These are phyloP conservation scores for Chytriomyces confervae DNA, from an alignment of 192 early-diverging fungal genomes.

Conservation along the genomic window DNA sequence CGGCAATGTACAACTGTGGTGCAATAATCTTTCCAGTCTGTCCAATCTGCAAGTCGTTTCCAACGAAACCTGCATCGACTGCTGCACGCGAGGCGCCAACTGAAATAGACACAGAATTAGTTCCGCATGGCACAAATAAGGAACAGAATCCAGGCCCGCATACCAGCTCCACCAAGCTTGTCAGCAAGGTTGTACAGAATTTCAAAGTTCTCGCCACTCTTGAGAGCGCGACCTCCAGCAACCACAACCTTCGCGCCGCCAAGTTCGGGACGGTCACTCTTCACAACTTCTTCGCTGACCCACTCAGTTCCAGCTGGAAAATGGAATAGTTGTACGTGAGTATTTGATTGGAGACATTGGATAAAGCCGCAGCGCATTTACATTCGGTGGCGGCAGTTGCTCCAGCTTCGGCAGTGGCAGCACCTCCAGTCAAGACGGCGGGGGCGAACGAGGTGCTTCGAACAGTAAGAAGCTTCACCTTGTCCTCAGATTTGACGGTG, in stretches of 20 bases:
- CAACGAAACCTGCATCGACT: slow-evolving; percentile 95
- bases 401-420: slow-evolving; percentile 72
- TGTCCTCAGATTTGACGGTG: slow-evolving; percentile 88
- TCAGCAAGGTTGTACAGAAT: slow-evolving; percentile 91
- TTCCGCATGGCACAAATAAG: background rate
- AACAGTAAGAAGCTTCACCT: slow-evolving; percentile 87
- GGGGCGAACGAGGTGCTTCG: slow-evolving; percentile 87
- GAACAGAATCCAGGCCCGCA: slow-evolving; percentile 3
- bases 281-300: slow-evolving; percentile 87
- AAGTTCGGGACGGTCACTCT: slow-evolving; percentile 95
- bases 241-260: slow-evolving; percentile 86
- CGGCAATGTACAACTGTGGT: slow-evolving; percentile 92
- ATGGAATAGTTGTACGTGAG: background rate
- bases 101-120: slow-evolving; percentile 36
- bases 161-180: slow-evolving; percentile 90
- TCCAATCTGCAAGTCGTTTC: slow-evolving; percentile 96
- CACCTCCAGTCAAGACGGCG: slow-evolving; percentile 61
- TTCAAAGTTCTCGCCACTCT: slow-evolving; percentile 94
- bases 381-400: slow-evolving; percentile 60
- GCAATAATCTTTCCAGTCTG: slow-evolving; percentile 99
- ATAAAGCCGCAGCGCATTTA: background rate
- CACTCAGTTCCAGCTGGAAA: slow-evolving; percentile 68
- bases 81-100: slow-evolving; percentile 98
- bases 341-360: background rate
- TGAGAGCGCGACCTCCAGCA: slow-evolving; percentile 93